Evolutionary conservation across 768 basidiomycete species (phyloP), one percentile per base, ranked within the genome.

Genomic region (Phlebiopsis flavidoalba): DNA sequence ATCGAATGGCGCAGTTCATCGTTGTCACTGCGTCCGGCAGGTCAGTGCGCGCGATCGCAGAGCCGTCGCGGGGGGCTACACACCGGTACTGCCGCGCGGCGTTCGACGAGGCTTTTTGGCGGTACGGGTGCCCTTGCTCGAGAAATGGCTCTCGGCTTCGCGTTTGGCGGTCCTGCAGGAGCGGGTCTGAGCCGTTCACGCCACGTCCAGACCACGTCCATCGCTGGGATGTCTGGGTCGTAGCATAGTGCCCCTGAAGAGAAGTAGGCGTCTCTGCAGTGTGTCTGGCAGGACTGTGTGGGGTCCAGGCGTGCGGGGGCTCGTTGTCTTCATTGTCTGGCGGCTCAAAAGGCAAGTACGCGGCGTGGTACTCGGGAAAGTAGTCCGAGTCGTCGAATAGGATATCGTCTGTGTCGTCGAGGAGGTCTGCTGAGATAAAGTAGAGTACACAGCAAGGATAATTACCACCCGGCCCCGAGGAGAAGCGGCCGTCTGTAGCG

Each of bases 1-100:
- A 77, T 64, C 1, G 74, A 74, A 52, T 74, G 73, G 14, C 72
- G 70, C 35, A 77, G 67, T 60, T 77, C 76, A 60, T 75, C 74
- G 63, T 76, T 73, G 53, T 77, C 73, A 10, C 76, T 69, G 54
- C 10, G 46, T 35, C 14, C 19, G 15, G 17, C 40, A 10, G 3
- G 17, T 43, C 17, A 53, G 14, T 14, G 12, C 10, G 33, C 15
- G 14, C 33, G 5, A 47, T 35, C 54, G 55, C 19, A 46, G 40
- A n/a, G 14, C 8, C 37, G 40, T 21, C 37, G 14, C 11, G 40
- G 31, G 40, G 31, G 57, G 46, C 19, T 17, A 67, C 68, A 11
- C 55, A 68, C 68, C 68, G 64, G 58, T 64, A 68, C 62, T 68
- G 63, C n/a, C 70, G 59, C 7, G 59, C 63, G 31, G 64, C 64